phyloP scores from a whole-genome alignment of 148 eudicot genomes.

The Limonium bicolor region DNA sequence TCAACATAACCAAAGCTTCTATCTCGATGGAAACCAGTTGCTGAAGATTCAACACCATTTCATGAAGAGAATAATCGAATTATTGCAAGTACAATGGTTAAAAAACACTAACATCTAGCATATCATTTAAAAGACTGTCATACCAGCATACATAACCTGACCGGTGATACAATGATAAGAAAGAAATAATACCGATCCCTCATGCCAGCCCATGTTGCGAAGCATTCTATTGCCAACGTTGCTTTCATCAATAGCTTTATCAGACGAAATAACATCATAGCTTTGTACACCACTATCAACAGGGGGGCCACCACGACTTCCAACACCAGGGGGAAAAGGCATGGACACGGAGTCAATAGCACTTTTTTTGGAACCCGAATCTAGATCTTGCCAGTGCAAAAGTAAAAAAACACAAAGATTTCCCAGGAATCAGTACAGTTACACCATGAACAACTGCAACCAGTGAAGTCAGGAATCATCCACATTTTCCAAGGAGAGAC shows the following conservation, averaged over 20 bases:
- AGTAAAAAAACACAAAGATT: slow-evolving; percentile 28
- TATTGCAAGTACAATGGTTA: no score
- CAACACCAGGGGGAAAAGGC: slow-evolving; percentile 99
- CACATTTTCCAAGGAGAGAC: no score
- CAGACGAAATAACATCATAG: slow-evolving; percentile 73
- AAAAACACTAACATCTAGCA: no score
- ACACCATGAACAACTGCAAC: slow-evolving; percentile 38
- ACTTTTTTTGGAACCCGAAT: slow-evolving; percentile 55
- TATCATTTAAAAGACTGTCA: no score
- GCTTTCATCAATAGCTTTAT: slow-evolving; percentile 85
- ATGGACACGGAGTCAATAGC: slow-evolving; percentile 42
- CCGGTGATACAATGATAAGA: slow-evolving; percentile 9
- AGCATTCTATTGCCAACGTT: slow-evolving; percentile 99
- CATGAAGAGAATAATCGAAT: no score
- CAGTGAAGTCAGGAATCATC: slow-evolving; percentile 18
- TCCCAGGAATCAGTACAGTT: slow-evolving; percentile 31
- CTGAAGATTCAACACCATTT: no score
- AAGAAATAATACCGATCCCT: slow-evolving; percentile 78
- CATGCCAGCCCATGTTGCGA: slow-evolving; percentile 99
- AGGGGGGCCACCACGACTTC: slow-evolving; percentile 46
- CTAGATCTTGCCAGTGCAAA: slow-evolving; percentile 61
- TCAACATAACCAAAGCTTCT: no score
- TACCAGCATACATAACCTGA: no score
- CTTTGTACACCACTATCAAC: slow-evolving; percentile 32
- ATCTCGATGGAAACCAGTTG: no score